Conservation (phyloP, 2,329 filamentous ascomycete genomes). For the Emergomyces pasteurianus region DNA sequence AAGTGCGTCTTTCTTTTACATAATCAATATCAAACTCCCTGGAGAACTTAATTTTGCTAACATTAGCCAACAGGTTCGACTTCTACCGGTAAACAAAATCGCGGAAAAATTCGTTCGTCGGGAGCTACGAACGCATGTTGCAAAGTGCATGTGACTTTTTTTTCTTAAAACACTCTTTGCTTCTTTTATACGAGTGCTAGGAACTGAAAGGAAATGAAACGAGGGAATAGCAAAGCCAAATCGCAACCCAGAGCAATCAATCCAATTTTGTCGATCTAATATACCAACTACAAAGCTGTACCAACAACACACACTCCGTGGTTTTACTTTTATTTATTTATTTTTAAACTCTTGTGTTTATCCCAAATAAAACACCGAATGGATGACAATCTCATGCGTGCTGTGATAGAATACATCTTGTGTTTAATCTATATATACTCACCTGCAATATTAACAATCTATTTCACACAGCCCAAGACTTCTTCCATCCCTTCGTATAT, state of each 20-base stretch:
- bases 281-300: too few relatives aligned
- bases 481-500: too few relatives aligned
- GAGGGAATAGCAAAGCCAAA: background rate
- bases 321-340: too few relatives aligned
- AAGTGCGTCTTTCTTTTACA: constrained; percentile 30
- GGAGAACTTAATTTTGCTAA: constrained; percentile 29
- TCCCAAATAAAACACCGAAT: background rate
- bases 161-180: background rate
- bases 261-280: too few relatives aligned
- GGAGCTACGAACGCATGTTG: background rate
- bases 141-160: background rate
- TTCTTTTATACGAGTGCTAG: too few relatives aligned
- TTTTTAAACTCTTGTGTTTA: background rate
- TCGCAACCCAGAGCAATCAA: too few relatives aligned
- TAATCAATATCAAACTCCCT: constrained; percentile 6
- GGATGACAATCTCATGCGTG: background rate
- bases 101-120: background rate
- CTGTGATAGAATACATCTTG: too few relatives aligned
- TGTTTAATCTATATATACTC: too few relatives aligned
- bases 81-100: constrained; percentile 53
- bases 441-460: too few relatives aligned
- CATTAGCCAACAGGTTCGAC: constrained; percentile 57
- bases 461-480: too few relatives aligned
- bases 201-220: background rate
- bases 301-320: too few relatives aligned